Evolutionary conservation across 1,284 basidiomycete genomes (phyloP).

Genomic region (Ustilago xerochloae): DNA sequence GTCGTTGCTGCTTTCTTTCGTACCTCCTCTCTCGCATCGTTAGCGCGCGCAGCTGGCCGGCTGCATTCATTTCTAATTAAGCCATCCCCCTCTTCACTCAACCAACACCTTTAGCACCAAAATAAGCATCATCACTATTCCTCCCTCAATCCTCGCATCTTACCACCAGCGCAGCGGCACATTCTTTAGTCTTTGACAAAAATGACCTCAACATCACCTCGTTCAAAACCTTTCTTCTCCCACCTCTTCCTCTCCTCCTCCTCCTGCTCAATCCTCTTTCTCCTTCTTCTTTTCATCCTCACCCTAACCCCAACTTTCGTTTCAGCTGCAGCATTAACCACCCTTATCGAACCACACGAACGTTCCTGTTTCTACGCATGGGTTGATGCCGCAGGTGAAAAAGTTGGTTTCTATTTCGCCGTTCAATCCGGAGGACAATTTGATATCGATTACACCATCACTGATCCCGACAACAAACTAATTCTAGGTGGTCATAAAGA

Average conservation of each 20-base stretch:
- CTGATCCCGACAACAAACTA: constrained; percentile 86
- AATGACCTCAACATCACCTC: no score
- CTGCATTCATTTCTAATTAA: not conserved
- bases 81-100: not conserved
- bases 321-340: constrained; percentile 80
- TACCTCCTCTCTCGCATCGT: not conserved
- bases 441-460: constrained; percentile 94
- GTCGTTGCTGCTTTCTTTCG: not conserved
- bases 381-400: constrained; percentile 92
- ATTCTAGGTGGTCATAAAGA: constrained; percentile 87
- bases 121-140: not conserved
- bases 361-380: constrained; percentile 93
- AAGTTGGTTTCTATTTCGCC: constrained; percentile 79
- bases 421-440: constrained; percentile 97
- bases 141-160: not conserved
- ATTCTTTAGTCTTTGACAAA: no score
- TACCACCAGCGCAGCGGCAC: no score
- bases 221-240: no score
- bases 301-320: not conserved
- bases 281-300: not conserved
- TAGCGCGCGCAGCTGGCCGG: not conserved
- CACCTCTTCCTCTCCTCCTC: constrained; percentile 3
- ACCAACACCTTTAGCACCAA: not conserved
- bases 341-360: constrained; percentile 84
- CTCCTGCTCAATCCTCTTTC: constrained; percentile 1